These are phyloP conservation scores for Fraxinus angustifolia DNA, from an alignment of 305 asterid genomes.

Conservation along the genomic window DNA sequence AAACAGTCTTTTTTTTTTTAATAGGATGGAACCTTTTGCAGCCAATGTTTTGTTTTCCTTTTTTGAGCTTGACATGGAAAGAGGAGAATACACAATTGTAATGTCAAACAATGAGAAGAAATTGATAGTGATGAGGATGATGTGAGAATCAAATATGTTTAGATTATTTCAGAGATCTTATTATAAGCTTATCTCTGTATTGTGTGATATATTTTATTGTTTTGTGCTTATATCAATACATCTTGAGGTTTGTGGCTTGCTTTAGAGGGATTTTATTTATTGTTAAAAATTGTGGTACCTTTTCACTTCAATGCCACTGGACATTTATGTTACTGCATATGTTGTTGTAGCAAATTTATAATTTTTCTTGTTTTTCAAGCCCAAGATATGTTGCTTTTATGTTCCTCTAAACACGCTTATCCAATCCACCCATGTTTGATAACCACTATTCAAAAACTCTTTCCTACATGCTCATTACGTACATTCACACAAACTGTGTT, in stretches of 20 bases:
- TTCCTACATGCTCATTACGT: no score
- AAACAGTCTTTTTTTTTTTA: neutral
- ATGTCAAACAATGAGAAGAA: neutral
- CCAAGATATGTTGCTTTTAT: no score
- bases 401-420: no score
- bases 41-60: neutral
- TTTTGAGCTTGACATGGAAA: neutral
- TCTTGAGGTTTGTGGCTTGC: neutral
- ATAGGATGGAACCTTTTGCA: neutral
- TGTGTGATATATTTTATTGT: neutral
- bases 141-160: neutral
- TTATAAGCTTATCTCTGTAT: neutral
- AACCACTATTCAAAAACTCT: no score
- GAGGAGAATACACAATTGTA: neutral
- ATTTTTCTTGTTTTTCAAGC: no score
- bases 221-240: neutral
- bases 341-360: no score
- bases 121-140: neutral
- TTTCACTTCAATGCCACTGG: neutral
- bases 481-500: no score
- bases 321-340: no score
- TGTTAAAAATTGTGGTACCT: neutral
- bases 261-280: neutral
- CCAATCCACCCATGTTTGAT: no score
- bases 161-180: neutral